Evolutionary conservation across 352 stramenopile genomes (phyloP), one percentile per base, ranked within the genome.

Genomic region (Phytophthora palmivora): DNA sequence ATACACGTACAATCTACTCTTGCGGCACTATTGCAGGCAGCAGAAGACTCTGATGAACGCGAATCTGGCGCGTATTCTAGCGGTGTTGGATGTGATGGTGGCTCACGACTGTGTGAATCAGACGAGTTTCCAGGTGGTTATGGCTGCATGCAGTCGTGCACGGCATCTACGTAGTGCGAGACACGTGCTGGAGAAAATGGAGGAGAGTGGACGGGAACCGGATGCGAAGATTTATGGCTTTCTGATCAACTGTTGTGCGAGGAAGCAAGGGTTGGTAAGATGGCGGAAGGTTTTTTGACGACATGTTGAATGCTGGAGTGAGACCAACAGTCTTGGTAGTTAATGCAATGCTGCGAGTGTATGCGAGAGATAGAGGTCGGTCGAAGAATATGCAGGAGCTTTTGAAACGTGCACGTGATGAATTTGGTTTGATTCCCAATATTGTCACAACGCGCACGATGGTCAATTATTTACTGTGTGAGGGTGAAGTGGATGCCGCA

Each of bases 321-420:
- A 65, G 78, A 14, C 81, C 78, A 12, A 79, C 61, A 8, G 47
- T 77, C 33, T 72, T 82, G 38, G 70, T 70, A 8, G 43, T 89
- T 16, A 90, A 91, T 43, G 70, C 78, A 1, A 83, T 91, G 71
- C n/a, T 89, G 42, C 75, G 81, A 41, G 82, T 87, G n/a, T 88
- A 82, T 43, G 59, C 70, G 1, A 67, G 80, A 6, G 58, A 64
- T 7, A 43, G 30, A 16, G 67, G 66, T 19, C 63, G 72, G 10
- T 88, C 78, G 9, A 56, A 74, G 22, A 9, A 36, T 22, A 55
- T 78, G 22, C 36, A 79, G 7, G 72, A 75, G 15, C 58, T 84
- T 6, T 52, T 76, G 64, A 28, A 72, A 59, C 21, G 67, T 46
- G 66, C 70, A 3, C n/a, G 62, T 5, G 41, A 66, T 22, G 66